Conservation (phyloP, 805 yeast genomes). For the Yarrowia sp. region DNA sequence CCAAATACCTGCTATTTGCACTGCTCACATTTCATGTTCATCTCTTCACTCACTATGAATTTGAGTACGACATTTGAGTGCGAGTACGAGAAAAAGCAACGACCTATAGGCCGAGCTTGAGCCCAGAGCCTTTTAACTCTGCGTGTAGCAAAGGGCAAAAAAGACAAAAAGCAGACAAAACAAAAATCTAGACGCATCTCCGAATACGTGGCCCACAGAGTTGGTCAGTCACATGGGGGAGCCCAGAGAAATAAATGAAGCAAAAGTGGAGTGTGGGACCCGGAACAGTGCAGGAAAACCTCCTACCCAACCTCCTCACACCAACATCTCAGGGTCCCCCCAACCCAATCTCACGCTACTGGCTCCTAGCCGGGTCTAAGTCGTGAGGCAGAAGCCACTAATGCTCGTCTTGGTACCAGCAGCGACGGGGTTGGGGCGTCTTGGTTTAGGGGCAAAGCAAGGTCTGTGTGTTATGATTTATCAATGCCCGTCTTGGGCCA, state of each 20-base stretch:
- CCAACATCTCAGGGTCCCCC: too few species aligned
- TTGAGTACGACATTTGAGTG: too few species aligned
- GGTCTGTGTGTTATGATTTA: not conserved
- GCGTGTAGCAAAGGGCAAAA: not conserved
- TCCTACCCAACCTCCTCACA: too few species aligned
- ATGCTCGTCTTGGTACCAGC: not conserved
- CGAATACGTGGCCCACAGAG: constrained; percentile 12
- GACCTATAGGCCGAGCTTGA: not conserved
- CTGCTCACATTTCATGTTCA: too few species aligned
- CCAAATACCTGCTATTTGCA: too few species aligned
- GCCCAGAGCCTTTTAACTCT: not conserved
- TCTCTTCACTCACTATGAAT: too few species aligned
- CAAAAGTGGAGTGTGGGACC: too few species aligned
- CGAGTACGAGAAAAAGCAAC: not conserved
- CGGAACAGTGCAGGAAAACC: too few species aligned
- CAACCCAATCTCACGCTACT: constrained; percentile 10
- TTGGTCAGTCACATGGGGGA: not conserved
- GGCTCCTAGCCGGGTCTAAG: constrained; percentile 10
- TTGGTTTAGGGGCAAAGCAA: too few species aligned
- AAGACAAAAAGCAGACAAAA: not conserved
- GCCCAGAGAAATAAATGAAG: not conserved
- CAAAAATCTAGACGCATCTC: not conserved
- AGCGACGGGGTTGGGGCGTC: not conserved
- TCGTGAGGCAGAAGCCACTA: constrained; percentile 6
- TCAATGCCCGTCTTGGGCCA: not conserved